Evolutionary conservation across 2,329 filamentous ascomycete genomes (phyloP).

Genomic region (Clonostachys rosea): DNA sequence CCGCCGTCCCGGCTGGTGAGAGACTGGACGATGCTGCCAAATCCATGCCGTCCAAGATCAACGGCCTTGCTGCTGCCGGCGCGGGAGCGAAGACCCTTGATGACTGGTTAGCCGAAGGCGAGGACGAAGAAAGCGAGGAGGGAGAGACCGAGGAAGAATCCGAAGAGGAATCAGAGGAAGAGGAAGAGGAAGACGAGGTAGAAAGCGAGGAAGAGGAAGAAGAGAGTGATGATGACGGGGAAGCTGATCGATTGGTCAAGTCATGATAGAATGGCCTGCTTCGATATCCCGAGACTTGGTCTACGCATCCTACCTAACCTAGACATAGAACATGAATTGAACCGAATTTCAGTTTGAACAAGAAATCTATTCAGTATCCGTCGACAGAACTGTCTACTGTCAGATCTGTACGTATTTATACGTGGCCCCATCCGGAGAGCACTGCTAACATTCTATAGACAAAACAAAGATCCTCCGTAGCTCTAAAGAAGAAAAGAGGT

Average conservation of each 20-base stretch:
- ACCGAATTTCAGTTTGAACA: too few relatives aligned
- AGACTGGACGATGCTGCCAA: conserved; percentile 55
- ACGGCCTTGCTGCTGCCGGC: conserved; percentile 42
- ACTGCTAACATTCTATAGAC: too few relatives aligned
- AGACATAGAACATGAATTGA: too few relatives aligned
- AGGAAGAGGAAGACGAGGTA: conserved; percentile 28
- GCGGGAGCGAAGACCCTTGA: conserved; percentile 74
- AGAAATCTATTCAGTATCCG: too few relatives aligned
- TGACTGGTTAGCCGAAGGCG: conserved; percentile 82
- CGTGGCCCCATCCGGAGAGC: too few relatives aligned
- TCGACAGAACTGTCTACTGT: too few relatives aligned
- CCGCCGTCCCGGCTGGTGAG: conserved; percentile 53
- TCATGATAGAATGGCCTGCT: conserved; percentile 15
- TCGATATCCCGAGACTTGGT: background rate
- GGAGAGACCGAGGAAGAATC: conserved; percentile 45
- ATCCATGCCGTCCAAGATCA: conserved; percentile 34
- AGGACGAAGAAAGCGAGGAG: conserved; percentile 46
- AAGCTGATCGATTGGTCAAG: conserved; percentile 37
- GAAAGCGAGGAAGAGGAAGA: conserved; percentile 29
- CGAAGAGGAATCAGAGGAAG: conserved; percentile 44
- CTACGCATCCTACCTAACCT: too few relatives aligned
- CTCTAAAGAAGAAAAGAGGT: too few relatives aligned
- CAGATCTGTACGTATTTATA: too few relatives aligned
- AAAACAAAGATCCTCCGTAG: too few relatives aligned
- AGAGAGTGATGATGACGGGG: conserved; percentile 38